These are phyloP conservation scores for Cajanus cajan DNA, from an alignment of 306 rosid genomes.

Conservation along the genomic window DNA sequence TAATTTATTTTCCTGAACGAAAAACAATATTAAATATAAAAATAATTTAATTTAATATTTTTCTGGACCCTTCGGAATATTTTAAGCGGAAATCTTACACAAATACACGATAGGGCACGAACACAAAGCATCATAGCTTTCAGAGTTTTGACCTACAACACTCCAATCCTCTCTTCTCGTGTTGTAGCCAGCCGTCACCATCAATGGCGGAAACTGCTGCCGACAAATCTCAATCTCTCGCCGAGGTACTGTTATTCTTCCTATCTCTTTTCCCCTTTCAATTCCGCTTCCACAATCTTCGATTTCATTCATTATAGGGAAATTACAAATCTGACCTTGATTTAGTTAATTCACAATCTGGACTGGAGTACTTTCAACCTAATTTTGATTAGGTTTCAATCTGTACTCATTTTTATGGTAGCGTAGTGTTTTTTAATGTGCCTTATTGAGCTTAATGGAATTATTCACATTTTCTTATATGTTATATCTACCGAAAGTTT, in stretches of 20 bases:
- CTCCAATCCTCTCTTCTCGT: not conserved
- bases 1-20: not conserved
- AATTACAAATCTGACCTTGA: not conserved
- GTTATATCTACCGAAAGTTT: not conserved
- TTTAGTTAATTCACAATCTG: not conserved
- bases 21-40: too few species aligned
- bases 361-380: not conserved
- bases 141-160: constrained; percentile 29
- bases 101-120: not conserved
- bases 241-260: constrained; percentile 48
- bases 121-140: not conserved
- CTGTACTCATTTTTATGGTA: not conserved
- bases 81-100: not conserved
- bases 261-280: not conserved
- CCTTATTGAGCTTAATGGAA: not conserved
- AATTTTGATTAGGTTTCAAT: not conserved
- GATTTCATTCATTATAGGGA: not conserved
- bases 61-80: not conserved
- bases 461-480: not conserved
- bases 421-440: not conserved
- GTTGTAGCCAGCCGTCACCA: constrained; percentile 30
- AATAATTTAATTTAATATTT: not conserved
- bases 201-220: constrained; percentile 73
- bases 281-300: constrained; percentile 12
- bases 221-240: constrained; percentile 51